Percentiles rank a stretch among this genome's conserved stretches.
phyloP scores from a whole-genome alignment of 2,329 filamentous ascomycete species.

The Ascochyta lentis region DNA sequence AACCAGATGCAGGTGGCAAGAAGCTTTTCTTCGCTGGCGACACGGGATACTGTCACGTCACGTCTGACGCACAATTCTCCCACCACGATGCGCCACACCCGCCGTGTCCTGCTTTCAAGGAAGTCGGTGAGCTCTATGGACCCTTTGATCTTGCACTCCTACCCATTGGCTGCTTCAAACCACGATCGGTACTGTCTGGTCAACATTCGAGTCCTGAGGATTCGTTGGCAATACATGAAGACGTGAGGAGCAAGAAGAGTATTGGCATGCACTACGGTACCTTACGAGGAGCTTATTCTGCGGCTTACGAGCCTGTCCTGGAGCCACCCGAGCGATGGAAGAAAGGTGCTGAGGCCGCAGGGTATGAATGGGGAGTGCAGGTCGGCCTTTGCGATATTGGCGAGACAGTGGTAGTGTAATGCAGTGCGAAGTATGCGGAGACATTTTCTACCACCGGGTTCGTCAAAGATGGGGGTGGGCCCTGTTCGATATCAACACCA shows the following conservation, averaged over 20 bases:
- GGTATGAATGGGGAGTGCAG: slow-evolving; percentile 47
- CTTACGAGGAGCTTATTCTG: slow-evolving; percentile 54
- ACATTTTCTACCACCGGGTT: not conserved
- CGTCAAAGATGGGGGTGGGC: slow-evolving; percentile 9
- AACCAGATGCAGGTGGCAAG: slow-evolving; percentile 33
- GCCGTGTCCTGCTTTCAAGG: slow-evolving; percentile 57
- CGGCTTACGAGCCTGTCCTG: slow-evolving; percentile 57
- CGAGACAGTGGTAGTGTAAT: slow-evolving; percentile 53
- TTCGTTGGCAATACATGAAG: slow-evolving; percentile 56
- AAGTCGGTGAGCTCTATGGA: slow-evolving; percentile 56
- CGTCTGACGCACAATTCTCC: slow-evolving; percentile 36
- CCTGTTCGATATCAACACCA: not conserved
- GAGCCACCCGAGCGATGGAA: slow-evolving; percentile 56
- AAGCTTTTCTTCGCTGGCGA: slow-evolving; percentile 58
- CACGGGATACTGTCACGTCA: slow-evolving; percentile 55
- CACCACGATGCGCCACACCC: slow-evolving; percentile 46
- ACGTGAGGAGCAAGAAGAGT: slow-evolving; percentile 55
- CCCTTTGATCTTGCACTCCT: slow-evolving; percentile 59
- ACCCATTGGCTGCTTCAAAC: slow-evolving; percentile 58
- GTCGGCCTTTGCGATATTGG: slow-evolving; percentile 55
- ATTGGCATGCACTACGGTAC: slow-evolving; percentile 62
- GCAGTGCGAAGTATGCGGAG: no score
- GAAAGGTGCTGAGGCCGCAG: slow-evolving; percentile 53
- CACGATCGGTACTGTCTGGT: slow-evolving; percentile 52
- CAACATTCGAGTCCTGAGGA: slow-evolving; percentile 59